These are phyloP conservation scores for Russula virescens DNA, from an alignment of 768 basidiomycete species.

Conservation along the genomic window DNA sequence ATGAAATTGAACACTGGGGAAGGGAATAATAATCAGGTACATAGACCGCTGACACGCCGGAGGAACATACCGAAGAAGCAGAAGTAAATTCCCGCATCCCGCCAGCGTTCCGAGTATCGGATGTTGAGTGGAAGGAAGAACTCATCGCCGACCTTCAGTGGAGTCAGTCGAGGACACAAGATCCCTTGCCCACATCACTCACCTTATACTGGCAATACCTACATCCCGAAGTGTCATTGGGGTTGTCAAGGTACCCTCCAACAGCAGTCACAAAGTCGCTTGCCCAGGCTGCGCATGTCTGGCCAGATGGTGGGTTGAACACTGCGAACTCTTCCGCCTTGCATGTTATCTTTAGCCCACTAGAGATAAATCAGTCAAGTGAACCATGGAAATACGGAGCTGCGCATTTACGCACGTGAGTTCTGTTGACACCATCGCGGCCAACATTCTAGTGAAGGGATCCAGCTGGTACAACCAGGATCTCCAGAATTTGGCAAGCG, in stretches of 20 bases:
- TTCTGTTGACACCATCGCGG: slow-evolving; percentile 75
- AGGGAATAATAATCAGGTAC: background rate
- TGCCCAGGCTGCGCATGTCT: slow-evolving; percentile 71
- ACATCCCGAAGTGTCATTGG: slow-evolving; percentile 52
- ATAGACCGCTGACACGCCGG: background rate
- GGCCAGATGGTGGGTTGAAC: slow-evolving; percentile 67
- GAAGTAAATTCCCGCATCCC: slow-evolving; percentile 63
- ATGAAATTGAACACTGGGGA: slow-evolving; percentile 61
- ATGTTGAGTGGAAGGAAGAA: slow-evolving; percentile 69
- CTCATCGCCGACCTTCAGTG: slow-evolving; percentile 51
- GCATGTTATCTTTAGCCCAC: slow-evolving; percentile 61
- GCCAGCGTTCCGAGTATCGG: slow-evolving; percentile 53
- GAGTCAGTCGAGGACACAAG: background rate
- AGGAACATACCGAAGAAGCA: slow-evolving; percentile 47
- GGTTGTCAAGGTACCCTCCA: slow-evolving; percentile 74
- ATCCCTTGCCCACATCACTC: slow-evolving; percentile 15
- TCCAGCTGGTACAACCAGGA: slow-evolving; percentile 71
- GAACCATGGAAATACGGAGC: background rate
- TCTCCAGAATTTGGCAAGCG: slow-evolving; percentile 64
- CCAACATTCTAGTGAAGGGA: slow-evolving; percentile 69
- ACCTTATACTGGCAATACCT: slow-evolving; percentile 65
- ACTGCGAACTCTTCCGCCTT: slow-evolving; percentile 59
- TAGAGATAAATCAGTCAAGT: slow-evolving; percentile 24
- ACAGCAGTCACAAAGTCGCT: slow-evolving; percentile 51
- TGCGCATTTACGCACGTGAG: slow-evolving; percentile 44